phyloP scores from a whole-genome alignment of 2,329 filamentous ascomycete genomes.

The Aspergillus fructus region DNA sequence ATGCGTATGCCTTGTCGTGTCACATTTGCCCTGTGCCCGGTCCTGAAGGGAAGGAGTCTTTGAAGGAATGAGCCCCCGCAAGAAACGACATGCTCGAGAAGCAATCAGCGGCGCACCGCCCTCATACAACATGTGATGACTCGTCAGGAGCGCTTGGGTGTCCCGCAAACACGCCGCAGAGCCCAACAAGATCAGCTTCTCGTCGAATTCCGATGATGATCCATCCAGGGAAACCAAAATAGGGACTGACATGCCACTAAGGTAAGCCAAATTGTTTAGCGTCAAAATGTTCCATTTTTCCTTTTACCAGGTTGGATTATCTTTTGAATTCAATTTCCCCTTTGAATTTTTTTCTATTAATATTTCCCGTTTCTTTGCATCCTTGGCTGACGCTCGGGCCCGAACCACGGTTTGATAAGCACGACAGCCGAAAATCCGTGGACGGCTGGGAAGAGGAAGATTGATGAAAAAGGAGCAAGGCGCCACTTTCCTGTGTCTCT shows the following conservation, averaged over 20 bases:
- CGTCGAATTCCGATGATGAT: slow-evolving; percentile 3
- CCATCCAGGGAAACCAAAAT: slow-evolving; percentile 14
- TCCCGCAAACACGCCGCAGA: not conserved
- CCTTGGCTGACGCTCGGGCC: slow-evolving; percentile 13
- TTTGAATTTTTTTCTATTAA: slow-evolving; percentile 5
- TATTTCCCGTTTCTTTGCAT: slow-evolving; percentile 4
- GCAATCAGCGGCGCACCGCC: not conserved
- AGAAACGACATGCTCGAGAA: not conserved
- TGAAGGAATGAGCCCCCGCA: not conserved
- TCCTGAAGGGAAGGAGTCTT: not conserved
- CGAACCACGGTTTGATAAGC: slow-evolving; percentile 16
- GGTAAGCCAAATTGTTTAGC: slow-evolving; percentile 22
- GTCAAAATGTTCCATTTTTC: slow-evolving; percentile 1
- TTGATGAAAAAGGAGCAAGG: not conserved
- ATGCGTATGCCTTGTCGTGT: slow-evolving; percentile 1
- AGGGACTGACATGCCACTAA: slow-evolving; percentile 24
- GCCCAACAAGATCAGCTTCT: slow-evolving; percentile 10
- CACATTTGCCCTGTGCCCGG: slow-evolving; percentile 4
- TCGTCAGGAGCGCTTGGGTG: not conserved
- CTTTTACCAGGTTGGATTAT: not conserved
- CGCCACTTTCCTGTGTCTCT: not conserved
- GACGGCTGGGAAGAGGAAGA: not conserved
- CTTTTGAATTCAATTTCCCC: not conserved
- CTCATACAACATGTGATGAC: slow-evolving; percentile 9
- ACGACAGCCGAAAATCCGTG: not conserved